Evolutionary conservation across 2,329 filamentous ascomycete species (phyloP).

Genomic region (Penicillium sp.): DNA sequence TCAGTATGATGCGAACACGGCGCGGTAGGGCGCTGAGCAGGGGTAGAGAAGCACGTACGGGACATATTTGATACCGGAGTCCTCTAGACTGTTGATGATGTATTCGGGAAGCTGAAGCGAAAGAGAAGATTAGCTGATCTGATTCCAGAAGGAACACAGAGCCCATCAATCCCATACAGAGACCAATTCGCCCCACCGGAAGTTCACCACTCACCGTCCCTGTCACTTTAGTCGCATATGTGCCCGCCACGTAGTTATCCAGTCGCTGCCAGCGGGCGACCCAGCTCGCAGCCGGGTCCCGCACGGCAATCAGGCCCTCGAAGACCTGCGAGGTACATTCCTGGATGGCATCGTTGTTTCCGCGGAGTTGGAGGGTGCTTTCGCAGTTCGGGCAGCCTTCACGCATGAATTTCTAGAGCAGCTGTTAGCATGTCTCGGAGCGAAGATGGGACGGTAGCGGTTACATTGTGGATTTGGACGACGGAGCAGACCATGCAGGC

Average conservation of each 20-base stretch:
- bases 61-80: slow-evolving; percentile 62
- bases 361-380: slow-evolving; percentile 79
- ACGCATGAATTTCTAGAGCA: slow-evolving; percentile 72
- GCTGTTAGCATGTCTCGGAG: neutral
- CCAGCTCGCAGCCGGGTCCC: slow-evolving; percentile 84
- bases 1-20: slow-evolving; percentile 5
- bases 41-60: slow-evolving; percentile 46
- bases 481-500: slow-evolving; percentile 99
- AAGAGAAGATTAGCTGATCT: neutral
- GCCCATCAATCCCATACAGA: neutral
- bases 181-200: neutral
- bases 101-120: slow-evolving; percentile 56
- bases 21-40: neutral
- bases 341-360: slow-evolving; percentile 77
- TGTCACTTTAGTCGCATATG: slow-evolving; percentile 94
- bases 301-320: slow-evolving; percentile 84
- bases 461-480: slow-evolving; percentile 76
- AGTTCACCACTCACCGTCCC: slow-evolving; percentile 61
- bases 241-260: slow-evolving; percentile 81
- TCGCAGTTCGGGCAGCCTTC: slow-evolving; percentile 97
- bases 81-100: slow-evolving; percentile 57
- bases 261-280: slow-evolving; percentile 95
- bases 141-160: neutral
- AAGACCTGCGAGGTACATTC: slow-evolving; percentile 96
- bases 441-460: slow-evolving; percentile 28